Evolutionary conservation across 108 stramenopile genomes (phyloP).

Genomic region (Cyclotella distinguenda): DNA sequence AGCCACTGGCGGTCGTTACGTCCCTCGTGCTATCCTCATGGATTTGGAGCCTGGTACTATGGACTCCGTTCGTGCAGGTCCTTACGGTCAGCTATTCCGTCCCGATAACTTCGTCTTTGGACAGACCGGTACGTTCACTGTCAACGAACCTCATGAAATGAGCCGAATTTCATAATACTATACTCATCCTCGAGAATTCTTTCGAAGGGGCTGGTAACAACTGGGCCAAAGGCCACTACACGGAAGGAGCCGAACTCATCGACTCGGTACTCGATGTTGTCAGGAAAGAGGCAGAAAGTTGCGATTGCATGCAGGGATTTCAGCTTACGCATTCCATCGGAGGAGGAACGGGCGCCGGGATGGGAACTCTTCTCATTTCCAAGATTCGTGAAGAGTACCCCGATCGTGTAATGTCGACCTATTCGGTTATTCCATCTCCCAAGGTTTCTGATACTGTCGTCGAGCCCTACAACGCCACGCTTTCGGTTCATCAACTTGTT

Average conservation of each 20-base stretch:
- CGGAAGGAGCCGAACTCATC: conserved; percentile 85
- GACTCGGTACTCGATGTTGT: conserved; percentile 84
- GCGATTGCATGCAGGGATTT: conserved; percentile 87
- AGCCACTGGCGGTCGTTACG: conserved; percentile 75
- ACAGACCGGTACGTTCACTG: too few species aligned
- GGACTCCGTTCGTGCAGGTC: conserved; percentile 83
- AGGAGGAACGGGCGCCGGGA: conserved; percentile 82
- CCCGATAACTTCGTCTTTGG: conserved; percentile 90
- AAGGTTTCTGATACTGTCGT: conserved; percentile 86
- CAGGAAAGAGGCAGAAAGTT: conserved; percentile 85
- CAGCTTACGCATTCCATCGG: conserved; percentile 89
- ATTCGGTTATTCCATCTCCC: conserved; percentile 80
- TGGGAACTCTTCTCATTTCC: conserved; percentile 84
- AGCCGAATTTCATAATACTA: too few species aligned
- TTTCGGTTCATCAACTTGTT: conserved; percentile 87
- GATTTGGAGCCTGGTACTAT: conserved; percentile 85
- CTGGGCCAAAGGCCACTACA: conserved; percentile 92
- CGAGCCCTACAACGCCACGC: conserved; percentile 86
- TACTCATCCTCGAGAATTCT: too few species aligned
- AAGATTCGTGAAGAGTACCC: conserved; percentile 90
- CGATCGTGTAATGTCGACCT: conserved; percentile 89
- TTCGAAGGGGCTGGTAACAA: conserved; percentile 89
- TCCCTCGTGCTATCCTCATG: conserved; percentile 78
- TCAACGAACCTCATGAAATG: too few species aligned
- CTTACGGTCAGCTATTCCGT: conserved; percentile 77